These are phyloP conservation scores for Phylloporus gajari DNA, from an alignment of 1,284 basidiomycete species.

Conservation along the genomic window DNA sequence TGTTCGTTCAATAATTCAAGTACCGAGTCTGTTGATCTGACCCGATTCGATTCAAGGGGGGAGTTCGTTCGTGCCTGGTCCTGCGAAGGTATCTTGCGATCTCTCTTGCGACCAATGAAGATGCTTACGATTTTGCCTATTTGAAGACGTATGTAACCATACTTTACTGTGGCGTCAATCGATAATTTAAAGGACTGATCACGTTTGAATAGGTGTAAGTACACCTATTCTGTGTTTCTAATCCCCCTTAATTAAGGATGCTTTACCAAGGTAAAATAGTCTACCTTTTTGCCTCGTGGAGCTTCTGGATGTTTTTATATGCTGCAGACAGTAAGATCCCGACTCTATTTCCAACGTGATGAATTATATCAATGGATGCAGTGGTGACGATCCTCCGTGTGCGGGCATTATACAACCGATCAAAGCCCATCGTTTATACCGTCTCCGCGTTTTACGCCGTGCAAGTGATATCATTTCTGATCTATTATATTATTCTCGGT, in stretches of 20 bases:
- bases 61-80: neutral
- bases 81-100: neutral
- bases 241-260: neutral
- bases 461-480: no score
- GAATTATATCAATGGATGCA: neutral
- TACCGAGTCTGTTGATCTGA: neutral
- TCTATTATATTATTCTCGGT: no score
- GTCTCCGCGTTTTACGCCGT: neutral
- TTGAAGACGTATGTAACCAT: neutral
- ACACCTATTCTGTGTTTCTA: neutral
- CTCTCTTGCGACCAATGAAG: neutral
- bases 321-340: constrained; percentile 1
- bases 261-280: neutral
- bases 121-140: neutral
- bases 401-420: neutral
- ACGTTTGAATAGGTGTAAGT: neutral
- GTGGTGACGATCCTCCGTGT: constrained; percentile 3
- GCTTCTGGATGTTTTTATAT: neutral
- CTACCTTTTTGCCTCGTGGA: neutral
- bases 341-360: no score
- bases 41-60: neutral
- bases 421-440: neutral
- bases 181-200: neutral
- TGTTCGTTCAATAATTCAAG: neutral
- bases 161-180: no score